Evolutionary conservation across 2,329 filamentous ascomycete species (phyloP), one percentile per base, ranked within the genome.

Genomic region (Pyrenophora teres): DNA sequence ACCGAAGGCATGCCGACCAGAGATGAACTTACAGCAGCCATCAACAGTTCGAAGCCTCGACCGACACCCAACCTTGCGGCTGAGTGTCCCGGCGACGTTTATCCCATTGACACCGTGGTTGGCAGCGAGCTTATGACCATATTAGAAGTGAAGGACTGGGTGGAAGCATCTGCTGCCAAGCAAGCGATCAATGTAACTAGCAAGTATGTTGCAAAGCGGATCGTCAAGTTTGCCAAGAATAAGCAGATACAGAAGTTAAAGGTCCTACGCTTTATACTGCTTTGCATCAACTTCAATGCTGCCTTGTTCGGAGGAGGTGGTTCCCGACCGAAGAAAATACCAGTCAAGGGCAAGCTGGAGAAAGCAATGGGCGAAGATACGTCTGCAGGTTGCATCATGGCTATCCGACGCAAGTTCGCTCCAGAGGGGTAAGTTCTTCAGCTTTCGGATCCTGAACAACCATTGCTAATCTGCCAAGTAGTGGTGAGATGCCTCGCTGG

Each of bases 71-170:
- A 93, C 66, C 75, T 85, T 25, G 78, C 83, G 3, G 89, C 89
- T 2, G 78, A 81, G 21, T 84, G 83, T 37, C 83, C 89, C 18
- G 81, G 87, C 54, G 87, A 92, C 50, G 89, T 92, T 32, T 94
- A 94, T 73, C 79, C 87, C 3, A 79, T 85, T 13, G 80, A 85
- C 25, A 78, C 78, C 6, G 78, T 94, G 32, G 85, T 94, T 46
- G 87, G 88, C 1, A 74, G 77, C 18, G 86, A 89, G 32, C 82
- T 88, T 19, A 81, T 92, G 70, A 83, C 84, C 44, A 76, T 84
- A 10, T 79, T 94, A 6, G 83, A 86, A 9, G 81, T 92, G 51
- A 84, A 84, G 65, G 86, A 90, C 60, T 94, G 90, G 90, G 81
- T 88, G 58, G 84, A 90, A 52, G 81, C 82, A 40, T 79, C 82